Conservation (phyloP, 176 grass and related monocot species). For the Musa troglodytarum region DNA sequence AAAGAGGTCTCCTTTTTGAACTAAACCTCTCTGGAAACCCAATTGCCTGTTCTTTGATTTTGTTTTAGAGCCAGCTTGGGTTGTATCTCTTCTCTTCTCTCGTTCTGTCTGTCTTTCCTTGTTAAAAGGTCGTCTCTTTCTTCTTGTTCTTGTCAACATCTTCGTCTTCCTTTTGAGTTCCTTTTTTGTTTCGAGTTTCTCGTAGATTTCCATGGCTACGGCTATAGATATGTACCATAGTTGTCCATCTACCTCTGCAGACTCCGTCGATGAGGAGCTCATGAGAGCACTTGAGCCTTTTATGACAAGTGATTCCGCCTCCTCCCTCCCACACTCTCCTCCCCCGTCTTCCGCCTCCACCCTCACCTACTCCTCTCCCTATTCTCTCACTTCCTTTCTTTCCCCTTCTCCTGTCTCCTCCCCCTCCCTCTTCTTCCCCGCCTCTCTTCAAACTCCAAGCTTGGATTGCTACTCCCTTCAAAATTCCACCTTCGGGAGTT, state of each 20-base stretch:
- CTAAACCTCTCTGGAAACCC: slow-evolving; percentile 1
- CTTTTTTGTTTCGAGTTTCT: not conserved
- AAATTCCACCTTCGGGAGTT: not conserved
- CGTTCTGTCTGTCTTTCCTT: not conserved
- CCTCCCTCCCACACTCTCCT: not conserved
- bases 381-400: not conserved
- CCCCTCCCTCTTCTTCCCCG: not conserved
- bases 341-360: not conserved
- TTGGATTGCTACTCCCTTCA: slow-evolving; percentile 4
- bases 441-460: not conserved
- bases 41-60: slow-evolving; percentile 18
- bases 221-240: slow-evolving; percentile 14
- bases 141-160: not conserved
- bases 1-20: not conserved
- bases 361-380: not conserved
- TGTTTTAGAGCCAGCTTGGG: not conserved
- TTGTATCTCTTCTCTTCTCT: not conserved
- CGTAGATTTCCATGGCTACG: slow-evolving; percentile 10
- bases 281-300: slow-evolving; percentile 19
- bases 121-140: not conserved
- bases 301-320: not conserved
- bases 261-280: slow-evolving; percentile 11
- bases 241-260: not conserved
- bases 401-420: not conserved
- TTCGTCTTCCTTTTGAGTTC: not conserved